Percentiles rank a stretch among this genome's conserved stretches.
These are phyloP conservation scores for Ophiocordyceps sinensis DNA, from an alignment of 2,329 filamentous ascomycete genomes.

Conservation along the genomic window DNA sequence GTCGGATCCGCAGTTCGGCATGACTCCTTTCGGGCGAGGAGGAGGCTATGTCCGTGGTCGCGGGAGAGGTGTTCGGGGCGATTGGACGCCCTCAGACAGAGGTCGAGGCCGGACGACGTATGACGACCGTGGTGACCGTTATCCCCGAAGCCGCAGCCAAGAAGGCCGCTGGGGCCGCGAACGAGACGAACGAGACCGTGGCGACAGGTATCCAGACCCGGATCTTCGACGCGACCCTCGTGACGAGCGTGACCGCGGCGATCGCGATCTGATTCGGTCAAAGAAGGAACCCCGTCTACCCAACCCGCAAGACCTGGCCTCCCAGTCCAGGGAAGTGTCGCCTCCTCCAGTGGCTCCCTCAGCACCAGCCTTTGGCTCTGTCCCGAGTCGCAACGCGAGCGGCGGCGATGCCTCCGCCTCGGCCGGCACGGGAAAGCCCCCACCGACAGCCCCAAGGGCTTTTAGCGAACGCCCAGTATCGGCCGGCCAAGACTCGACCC, in stretches of 20 bases:
- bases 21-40: constrained; percentile 36
- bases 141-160: constrained; percentile 51
- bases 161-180: constrained; percentile 46
- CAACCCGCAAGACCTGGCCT: constrained; percentile 30
- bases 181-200: constrained; percentile 37
- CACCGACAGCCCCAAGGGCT: constrained; percentile 38
- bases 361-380: constrained; percentile 42
- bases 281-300: constrained; percentile 35
- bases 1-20: constrained; percentile 49
- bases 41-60: constrained; percentile 42
- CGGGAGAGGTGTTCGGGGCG: constrained; percentile 28
- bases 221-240: constrained; percentile 28
- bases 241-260: constrained; percentile 31
- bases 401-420: constrained; percentile 14
- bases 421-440: constrained; percentile 27
- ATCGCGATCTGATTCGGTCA: constrained; percentile 31
- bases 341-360: constrained; percentile 43
- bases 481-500: constrained; percentile 19
- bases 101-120: constrained; percentile 43
- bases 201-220: constrained; percentile 25
- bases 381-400: constrained; percentile 30
- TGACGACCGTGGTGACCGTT: constrained; percentile 46
- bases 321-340: constrained; percentile 35
- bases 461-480: constrained; percentile 34
- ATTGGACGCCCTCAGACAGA: constrained; percentile 26